Conservation (phyloP, 305 asterid species). For the Fraxinus albicans region DNA sequence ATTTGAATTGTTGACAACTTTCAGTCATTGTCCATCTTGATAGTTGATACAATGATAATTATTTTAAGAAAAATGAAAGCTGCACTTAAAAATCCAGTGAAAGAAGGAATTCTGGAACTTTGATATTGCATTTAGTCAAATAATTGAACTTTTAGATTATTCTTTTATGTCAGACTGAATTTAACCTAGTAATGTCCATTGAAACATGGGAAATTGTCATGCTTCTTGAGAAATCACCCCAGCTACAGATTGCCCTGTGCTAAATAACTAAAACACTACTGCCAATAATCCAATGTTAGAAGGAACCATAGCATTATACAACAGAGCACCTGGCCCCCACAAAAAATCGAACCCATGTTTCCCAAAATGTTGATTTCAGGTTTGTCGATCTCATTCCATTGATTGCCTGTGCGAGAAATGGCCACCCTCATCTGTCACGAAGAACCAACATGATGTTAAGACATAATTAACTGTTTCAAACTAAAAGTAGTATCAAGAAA, state of each 20-base stretch:
- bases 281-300: slow-evolving; percentile 22
- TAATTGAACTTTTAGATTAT: neutral
- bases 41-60: neutral
- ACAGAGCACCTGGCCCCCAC: slow-evolving; percentile 15
- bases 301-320: slow-evolving; percentile 37
- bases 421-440: slow-evolving; percentile 41
- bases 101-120: neutral
- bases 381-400: slow-evolving; percentile 41
- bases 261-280: slow-evolving; percentile 24
- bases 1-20: neutral
- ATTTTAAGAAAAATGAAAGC: neutral
- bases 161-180: neutral
- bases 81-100: neutral
- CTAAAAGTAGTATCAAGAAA: neutral
- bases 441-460: neutral
- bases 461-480: neutral
- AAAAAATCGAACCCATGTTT: slow-evolving; percentile 13
- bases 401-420: slow-evolving; percentile 41
- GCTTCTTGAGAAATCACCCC: neutral
- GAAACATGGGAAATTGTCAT: neutral
- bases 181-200: neutral
- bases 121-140: neutral
- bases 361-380: slow-evolving; percentile 13
- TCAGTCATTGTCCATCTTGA: neutral
- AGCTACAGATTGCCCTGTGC: slow-evolving; percentile 7